phyloP scores from a whole-genome alignment of 805 yeast species.

The Saccharomycopsis babjevae region DNA sequence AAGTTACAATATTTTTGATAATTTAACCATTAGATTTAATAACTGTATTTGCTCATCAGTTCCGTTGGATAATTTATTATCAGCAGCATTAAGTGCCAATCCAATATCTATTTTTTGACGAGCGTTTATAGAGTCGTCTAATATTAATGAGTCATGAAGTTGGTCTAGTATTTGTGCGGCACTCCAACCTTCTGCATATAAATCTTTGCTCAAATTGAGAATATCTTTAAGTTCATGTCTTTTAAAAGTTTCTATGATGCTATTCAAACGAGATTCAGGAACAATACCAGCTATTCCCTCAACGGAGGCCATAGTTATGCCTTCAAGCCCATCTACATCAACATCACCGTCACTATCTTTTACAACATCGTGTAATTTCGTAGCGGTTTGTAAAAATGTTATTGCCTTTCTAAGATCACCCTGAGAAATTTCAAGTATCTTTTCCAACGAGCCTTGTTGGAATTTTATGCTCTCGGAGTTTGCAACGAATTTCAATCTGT shows the following conservation, averaged over 20 bases:
- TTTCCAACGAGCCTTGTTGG: constrained; percentile 42
- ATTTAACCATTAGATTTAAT: constrained; percentile 48
- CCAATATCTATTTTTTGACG: constrained; percentile 58
- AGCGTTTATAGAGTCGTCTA: constrained; percentile 41
- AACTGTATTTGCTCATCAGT: constrained; percentile 82
- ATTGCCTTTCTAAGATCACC: constrained; percentile 95
- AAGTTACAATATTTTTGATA: constrained; percentile 31
- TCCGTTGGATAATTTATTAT: constrained; percentile 68
- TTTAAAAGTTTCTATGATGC: constrained; percentile 32
- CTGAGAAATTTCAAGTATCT: constrained; percentile 59
- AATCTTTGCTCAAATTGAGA: constrained; percentile 36
- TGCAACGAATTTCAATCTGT: constrained; percentile 54
- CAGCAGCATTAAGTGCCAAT: constrained; percentile 58
- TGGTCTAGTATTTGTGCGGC: constrained; percentile 63
- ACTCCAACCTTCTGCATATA: constrained; percentile 65
- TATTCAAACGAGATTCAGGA: constrained; percentile 36
- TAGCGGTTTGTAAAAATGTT: constrained; percentile 78
- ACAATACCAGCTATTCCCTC: constrained; percentile 73
- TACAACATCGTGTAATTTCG: constrained; percentile 35
- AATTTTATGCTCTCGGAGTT: constrained; percentile 36
- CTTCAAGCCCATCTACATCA: constrained; percentile 26
- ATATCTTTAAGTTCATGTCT: constrained; percentile 28
- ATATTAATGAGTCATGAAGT: constrained; percentile 55
- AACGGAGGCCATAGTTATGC: constrained; percentile 20
- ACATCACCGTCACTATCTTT: constrained; percentile 24